phyloP scores from a whole-genome alignment of 2,329 filamentous ascomycete species.

The Xylariaceae sp. region DNA sequence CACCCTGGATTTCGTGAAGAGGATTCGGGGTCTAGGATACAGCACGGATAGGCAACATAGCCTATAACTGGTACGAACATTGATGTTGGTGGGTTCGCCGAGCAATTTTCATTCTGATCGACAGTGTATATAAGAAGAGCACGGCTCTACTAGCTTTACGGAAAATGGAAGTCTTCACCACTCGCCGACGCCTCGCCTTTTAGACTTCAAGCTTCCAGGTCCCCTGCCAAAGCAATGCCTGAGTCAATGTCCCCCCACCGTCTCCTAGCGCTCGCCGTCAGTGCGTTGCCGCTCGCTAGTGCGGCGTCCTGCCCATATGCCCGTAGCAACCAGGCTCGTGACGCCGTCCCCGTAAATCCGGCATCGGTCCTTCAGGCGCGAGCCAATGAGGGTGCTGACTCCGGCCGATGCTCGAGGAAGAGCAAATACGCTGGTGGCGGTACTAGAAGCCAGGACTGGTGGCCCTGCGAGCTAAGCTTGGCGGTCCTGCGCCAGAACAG shows the following conservation, averaged over 20 bases:
- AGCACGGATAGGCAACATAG: no score
- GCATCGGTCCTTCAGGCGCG: neutral
- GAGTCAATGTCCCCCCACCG: neutral
- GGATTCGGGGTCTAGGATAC: no score
- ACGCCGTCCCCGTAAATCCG: neutral
- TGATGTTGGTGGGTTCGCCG: no score
- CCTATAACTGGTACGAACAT: no score
- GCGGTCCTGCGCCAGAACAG: slow-evolving; percentile 77
- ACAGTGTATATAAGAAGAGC: no score
- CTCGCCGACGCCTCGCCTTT: no score
- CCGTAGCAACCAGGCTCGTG: neutral
- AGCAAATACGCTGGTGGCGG: slow-evolving; percentile 62
- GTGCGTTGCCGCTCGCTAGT: neutral
- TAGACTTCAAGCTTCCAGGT: no score
- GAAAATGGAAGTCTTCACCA: no score
- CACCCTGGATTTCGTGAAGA: no score
- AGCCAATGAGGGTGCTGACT: neutral
- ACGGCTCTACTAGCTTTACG: no score
- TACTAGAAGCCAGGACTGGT: slow-evolving; percentile 73
- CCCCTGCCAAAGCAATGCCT: neutral
- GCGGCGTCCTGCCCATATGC: slow-evolving; percentile 2
- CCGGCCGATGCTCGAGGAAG: slow-evolving; percentile 12
- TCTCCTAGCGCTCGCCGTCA: neutral
- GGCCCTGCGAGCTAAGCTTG: slow-evolving; percentile 71
- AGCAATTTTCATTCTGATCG: no score